Conservation (phyloP, 1,284 basidiomycete genomes). For the Sporisorium reilianum region DNA sequence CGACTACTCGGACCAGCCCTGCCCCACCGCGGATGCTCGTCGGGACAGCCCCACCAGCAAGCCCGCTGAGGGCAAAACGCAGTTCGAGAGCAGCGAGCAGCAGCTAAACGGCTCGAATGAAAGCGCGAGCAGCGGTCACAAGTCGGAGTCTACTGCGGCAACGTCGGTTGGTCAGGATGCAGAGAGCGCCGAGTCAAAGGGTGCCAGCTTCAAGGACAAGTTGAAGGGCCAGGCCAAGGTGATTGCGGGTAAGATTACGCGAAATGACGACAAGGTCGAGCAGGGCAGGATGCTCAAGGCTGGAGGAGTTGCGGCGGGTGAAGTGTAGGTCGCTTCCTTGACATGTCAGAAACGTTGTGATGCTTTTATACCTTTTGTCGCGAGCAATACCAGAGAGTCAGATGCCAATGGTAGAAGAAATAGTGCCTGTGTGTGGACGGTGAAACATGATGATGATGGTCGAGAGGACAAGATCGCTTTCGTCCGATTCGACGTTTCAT, state of each 20-base stretch:
- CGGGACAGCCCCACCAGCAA: conserved; percentile 12
- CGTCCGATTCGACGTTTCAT: background rate
- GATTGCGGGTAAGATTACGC: conserved; percentile 30
- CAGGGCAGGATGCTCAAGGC: conserved; percentile 30
- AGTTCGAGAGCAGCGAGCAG: conserved; percentile 8
- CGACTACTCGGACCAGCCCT: conserved; percentile 40
- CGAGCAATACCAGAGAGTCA: background rate
- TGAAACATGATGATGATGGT: background rate
- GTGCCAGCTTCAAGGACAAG: conserved; percentile 29
- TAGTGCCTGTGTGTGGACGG: background rate
- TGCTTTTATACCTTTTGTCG: background rate
- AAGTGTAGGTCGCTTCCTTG: background rate
- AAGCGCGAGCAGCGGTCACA: background rate
- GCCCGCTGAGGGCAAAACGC: conserved; percentile 17
- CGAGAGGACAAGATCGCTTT: background rate
- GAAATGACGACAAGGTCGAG: conserved; percentile 35
- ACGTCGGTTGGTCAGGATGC: conserved; percentile 3
- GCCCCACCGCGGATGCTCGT: conserved; percentile 28
- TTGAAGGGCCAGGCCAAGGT: conserved; percentile 48
- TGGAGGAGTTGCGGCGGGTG: conserved; percentile 18
- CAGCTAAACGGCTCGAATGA: conserved; percentile 5
- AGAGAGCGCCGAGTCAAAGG: conserved; percentile 7
- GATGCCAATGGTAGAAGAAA: too few species aligned
- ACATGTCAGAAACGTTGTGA: background rate
- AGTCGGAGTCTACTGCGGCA: background rate